Evolutionary conservation across 2,329 filamentous ascomycete genomes (phyloP), one percentile per base, ranked within the genome.

Genomic region (Stachybotrys chartarum): DNA sequence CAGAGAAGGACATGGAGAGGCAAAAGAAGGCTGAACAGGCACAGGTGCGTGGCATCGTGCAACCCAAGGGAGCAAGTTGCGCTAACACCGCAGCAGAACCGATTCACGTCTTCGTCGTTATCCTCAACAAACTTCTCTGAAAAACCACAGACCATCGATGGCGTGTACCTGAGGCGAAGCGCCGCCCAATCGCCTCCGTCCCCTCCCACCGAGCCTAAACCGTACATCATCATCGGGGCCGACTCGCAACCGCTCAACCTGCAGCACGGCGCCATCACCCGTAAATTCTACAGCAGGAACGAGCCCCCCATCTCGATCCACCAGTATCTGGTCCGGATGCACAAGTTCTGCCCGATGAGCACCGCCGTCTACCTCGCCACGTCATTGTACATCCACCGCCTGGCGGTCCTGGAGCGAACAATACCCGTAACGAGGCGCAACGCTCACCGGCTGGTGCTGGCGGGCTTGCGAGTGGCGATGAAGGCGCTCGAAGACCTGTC

Each of bases 401-500:
- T 97, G 47, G 88, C 87, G 0, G 84, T 93, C 12, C 79, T 87
- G 49, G 90, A 95, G 67, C 83, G 83, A 61, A 82, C 87, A 30
- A 87, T 97, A 24, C 85, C 87, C 1, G 87, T 96, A 7, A 96
- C 91, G 3, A 80, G 82, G 56, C 83, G 90, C 55, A 97, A 96
- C 59, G 87, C 90, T 58, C 93, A 99, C 70, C 85, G 94, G 3
- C 76, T 97, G 7, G 79, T 96, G 35, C 80, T 99, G 16, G 92
- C 91, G 0, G 90, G 88, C 7, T 78, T 97, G 54, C 79, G 92
- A 42, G 89, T 97, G 4, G 91, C 93, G 14, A 94, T 92, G 82
- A 99, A 97, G 74, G 90, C 91, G 0, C 75, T 97, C n/a, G 93
- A 99, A 70, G 93, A 97, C 69, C 80, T 93, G 54, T 89, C 87